Evolutionary conservation across 257 asterid genomes (phyloP), one percentile per base, ranked within the genome.

Genomic region (Nicotiana tabacum): DNA sequence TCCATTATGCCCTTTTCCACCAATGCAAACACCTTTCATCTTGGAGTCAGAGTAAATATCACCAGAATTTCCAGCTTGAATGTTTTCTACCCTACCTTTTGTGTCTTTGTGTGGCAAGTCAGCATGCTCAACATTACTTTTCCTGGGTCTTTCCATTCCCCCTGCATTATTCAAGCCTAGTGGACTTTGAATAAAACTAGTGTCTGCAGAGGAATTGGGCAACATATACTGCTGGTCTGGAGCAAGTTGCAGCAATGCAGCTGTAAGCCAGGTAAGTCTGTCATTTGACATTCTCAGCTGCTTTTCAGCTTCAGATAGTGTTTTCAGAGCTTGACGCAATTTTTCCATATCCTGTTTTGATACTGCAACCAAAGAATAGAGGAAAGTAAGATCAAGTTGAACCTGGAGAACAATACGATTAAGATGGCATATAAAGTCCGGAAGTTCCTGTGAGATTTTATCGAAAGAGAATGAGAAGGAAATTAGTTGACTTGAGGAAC

Each of bases 221-320:
- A 91, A 81, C 84, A 89, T 83, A 82, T 93, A 93, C 82, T 93
- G 98, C 81, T 91, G 97, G 87, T 96, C 99, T 5, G 98, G 98
- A 67, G 98, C 99, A 85, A 96, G 94, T 85, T 96, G 99, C 86
- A 96, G 87, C 78, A 96, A 84, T 30, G 98, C 98, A 35, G 98
- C 99, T 2, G 99, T 96, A 77, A 96, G 92, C 99, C 99, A 96
- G 37, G 99, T 96, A 65, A 92, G 89, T 88, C 89, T 88, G 89
- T 94, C 99, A 57, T 87, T 93, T 9, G 99, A 92, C 78, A 91
- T 87, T 88, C 99, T 92, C 87, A 96, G 89, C 92, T 96, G 98
- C 92, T 96, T 94, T 87, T 96, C 99, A 32, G 99, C 97, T 88
- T 96, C 99, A 2, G 99, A 96, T 62, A 96, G 86, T n/a, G 97